Base-by-base conservation (phyloP, 306 rosid species). In the Parietaria judaica region DNA sequence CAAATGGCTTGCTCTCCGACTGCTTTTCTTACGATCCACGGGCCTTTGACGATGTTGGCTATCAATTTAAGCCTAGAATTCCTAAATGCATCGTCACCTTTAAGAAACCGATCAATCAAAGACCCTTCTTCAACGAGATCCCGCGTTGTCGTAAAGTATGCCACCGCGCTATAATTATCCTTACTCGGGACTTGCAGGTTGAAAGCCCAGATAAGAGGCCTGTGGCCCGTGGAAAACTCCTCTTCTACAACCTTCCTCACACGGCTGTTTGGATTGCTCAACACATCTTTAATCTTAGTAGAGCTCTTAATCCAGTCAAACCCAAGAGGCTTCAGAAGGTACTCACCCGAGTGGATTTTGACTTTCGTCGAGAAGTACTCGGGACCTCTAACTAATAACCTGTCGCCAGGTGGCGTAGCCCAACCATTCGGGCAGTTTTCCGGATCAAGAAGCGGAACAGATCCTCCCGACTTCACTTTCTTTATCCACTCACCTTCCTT, bases 1-100 rank as follows among this genome's bases (percentile, higher is more conserved):
- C 95, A 90, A 50, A 91, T 85, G 9, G 95, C 96, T 74, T 85
- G 98, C 79, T 91, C 96, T 44, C 96, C 96, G 62, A 91, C 87
- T 6, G 98, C 89, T 73, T 77, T 85, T 70, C 77, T 81, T 51
- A 91, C 96, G 66, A 91, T 85, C 98, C 96, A 91, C 47, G 98
- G 98, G 37, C 96, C 90, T 51, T 75, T 73, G 45, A 83, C 84
- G 67, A 87, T 70, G 69, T 87, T 84, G 41, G 95, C 91, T 65
- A 91, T 91, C 91, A 91, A 39, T 78, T 91, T 91, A 58, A 91
- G 96, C 82, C 91, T 87, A 0, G 91, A 85, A 72, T 79, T 87
- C 83, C 81, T 76, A 69, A 67, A 85, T 36, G 68, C 73, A 66
- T 91, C 87, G 39, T 81, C 86, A 1, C 96, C 84, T 77, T 85